phyloP scores from a whole-genome alignment of 129 eudicot species.

The Rutidosis leptorrhynchoides region DNA sequence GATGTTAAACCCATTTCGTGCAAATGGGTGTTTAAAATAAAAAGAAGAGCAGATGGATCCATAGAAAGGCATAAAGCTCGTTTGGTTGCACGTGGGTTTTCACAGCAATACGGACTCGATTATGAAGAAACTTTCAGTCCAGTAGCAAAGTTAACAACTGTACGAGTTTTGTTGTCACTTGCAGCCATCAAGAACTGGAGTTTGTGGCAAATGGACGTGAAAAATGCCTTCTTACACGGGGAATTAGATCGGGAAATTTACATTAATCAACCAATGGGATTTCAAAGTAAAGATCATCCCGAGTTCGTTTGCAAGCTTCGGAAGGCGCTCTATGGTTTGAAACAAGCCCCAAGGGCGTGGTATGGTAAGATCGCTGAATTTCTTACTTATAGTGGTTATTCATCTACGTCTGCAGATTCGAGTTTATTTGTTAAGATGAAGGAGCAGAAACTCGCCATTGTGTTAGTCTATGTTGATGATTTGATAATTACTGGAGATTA shows the following conservation, averaged over 20 bases:
- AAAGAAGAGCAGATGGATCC: not conserved
- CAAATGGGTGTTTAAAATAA: slow-evolving; percentile 8
- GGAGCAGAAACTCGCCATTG: not conserved
- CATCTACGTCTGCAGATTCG: not conserved
- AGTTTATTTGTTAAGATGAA: not conserved
- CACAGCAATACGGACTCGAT: not conserved
- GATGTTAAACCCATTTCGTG: not conserved
- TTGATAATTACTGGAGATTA: not conserved
- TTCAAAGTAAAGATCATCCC: no score
- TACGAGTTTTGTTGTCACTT: not conserved
- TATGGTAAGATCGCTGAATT: not conserved
- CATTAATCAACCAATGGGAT: no score
- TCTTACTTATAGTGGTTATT: not conserved
- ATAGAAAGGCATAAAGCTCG: not conserved
- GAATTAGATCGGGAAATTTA: no score
- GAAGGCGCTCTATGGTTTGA: no score
- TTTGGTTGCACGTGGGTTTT: not conserved
- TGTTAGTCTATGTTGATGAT: not conserved
- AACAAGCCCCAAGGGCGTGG: no score
- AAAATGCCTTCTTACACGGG: no score
- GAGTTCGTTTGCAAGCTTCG: no score
- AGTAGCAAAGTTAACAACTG: not conserved
- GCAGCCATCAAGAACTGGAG: not conserved
- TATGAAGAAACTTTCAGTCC: no score
- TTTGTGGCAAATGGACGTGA: no score